Evolutionary conservation across 495 filamentous ascomycete species (phyloP), one percentile per base, ranked within the genome.

Genomic region (Hapsidospora chrysogenum): DNA sequence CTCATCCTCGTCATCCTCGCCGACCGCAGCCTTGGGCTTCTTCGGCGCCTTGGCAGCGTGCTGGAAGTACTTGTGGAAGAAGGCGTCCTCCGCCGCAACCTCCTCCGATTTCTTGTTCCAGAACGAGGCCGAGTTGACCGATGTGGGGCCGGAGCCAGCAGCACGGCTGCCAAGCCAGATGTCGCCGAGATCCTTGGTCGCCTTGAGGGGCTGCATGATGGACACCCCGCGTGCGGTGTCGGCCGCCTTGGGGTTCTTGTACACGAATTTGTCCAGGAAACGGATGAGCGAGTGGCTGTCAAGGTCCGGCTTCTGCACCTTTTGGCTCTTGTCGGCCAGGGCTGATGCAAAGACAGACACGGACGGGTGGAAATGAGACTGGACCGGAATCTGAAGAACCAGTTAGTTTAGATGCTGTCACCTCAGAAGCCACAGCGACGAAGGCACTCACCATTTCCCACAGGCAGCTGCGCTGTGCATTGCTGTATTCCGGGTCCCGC

Each of bases 41-140:
- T 78, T 74, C 19, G 42, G 39, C 34, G 53, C 49, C 52, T 81
- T 87, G 29, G 78, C 79, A 28, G 85, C 56, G 35, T 78, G 70
- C 40, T 68, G 74, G 54, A 97, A 96, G 70, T 96, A 97, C 38
- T 79, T 74, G 56, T 97, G 89, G 70, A 97, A 97, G 72, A 97
- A 97, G 29, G 81, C 84, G 46, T 97, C 92, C 47, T 97, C 85
- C 0, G 76, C 80, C 0, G 76, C 72, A 8, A 97, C 76, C 28
- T 96, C 77, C 32, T 80, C 76, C n/a, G 71, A 63, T 52, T 79
- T 83, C 68, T 80, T 78, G 45, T 76, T 78, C 85, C 85, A 94
- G 68, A 97, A 97, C 11, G 71, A 66, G 38, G 92, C 81, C 2
- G 78, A 76, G 57, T 96, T 97, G 52, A 95, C 66, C 1, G 46